Base-by-base conservation (phyloP, 2,329 filamentous ascomycete genomes). In the Dactylellina haptotyla region DNA sequence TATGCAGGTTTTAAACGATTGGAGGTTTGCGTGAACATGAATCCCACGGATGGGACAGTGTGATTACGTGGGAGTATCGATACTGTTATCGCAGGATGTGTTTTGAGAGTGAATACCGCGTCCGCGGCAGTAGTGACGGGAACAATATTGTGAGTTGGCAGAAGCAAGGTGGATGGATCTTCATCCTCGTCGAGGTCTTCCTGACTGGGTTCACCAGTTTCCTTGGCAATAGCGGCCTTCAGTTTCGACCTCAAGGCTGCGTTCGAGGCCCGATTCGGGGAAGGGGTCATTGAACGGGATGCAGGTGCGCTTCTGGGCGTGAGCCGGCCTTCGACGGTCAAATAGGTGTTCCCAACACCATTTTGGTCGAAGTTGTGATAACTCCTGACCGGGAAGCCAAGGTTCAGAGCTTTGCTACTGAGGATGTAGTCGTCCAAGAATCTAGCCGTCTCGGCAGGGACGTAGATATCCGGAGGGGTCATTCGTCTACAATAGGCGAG, bases 41-140 rank as follows among this genome's bases (percentile, higher is more conserved):
- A 85, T 32, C 83, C 83, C 0, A 85, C 77, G 63, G 82, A 84
- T 1, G 84, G 83, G 0, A 85, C 82, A 2, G 80, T 82, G 77
- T 85, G 84, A 75, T 83, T 80, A 79, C 84, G 84, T 16, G 77
- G 69, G 61, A 85, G 84, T 4, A 80, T 83, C 3, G 80, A 81
- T 41, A 82, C 83, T 0, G 79, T 80, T 59, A 84, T 80, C 45
- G 79, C 77, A 23, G 70, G 62, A 25, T 66, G 61, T 10, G 62
- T 74, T 66, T 63, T 66, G 23, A 74, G 46, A 1, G 54, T 23
- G 46, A 56, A 57, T 30, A 10, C 37, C 2, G 23, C 20, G 0
- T 32, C 16, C 16, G 53, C 53, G 8, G 28, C 28, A 3, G 58
- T 8, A 51, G 58, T 58, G 2, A 72, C 67, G 4, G 67, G 67